Percentiles rank a stretch among this genome's conserved stretches.
These are phyloP conservation scores for Cylindricascospora bacillispora DNA, from an alignment of 1,139 yeast genomes.

Conservation along the genomic window DNA sequence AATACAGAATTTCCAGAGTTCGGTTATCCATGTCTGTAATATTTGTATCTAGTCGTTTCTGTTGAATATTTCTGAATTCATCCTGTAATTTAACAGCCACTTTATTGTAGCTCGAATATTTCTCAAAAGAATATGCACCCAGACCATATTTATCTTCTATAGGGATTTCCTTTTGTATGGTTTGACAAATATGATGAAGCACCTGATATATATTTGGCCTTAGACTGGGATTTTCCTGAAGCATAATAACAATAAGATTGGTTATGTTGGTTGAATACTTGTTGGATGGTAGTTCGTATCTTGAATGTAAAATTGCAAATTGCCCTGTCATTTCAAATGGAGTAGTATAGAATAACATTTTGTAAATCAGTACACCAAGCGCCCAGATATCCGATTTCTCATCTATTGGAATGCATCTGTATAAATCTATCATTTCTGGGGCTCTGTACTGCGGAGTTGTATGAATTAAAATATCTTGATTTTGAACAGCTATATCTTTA, in stretches of 20 bases:
- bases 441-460: conserved; percentile 97
- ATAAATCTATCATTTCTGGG: conserved; percentile 92
- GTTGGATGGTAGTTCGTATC: conserved; percentile 41
- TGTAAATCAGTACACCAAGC: conserved; percentile 78
- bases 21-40: no score
- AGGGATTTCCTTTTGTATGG: conserved; percentile 45
- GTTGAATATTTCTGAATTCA: no score
- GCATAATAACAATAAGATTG: conserved; percentile 64
- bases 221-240: conserved; percentile 64
- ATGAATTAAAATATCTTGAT: conserved; percentile 76
- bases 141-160: conserved; percentile 29
- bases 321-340: conserved; percentile 86
- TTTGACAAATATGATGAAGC: conserved; percentile 50
- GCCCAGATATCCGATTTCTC: conserved; percentile 98
- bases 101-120: no score
- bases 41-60: no score
- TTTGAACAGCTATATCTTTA: conserved; percentile 40
- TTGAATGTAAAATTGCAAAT: conserved; percentile 50
- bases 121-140: no score
- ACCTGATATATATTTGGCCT: conserved; percentile 87
- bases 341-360: conserved; percentile 84
- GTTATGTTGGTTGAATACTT: conserved; percentile 48
- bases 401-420: conserved; percentile 75
- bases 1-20: no score
- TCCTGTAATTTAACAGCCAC: no score